A percentile compares a stretch with the other conserved stretches of the same genome.
Evolutionary conservation across 163 green algal species (phyloP).

Genomic region (Scenedesmus sp.): DNA sequence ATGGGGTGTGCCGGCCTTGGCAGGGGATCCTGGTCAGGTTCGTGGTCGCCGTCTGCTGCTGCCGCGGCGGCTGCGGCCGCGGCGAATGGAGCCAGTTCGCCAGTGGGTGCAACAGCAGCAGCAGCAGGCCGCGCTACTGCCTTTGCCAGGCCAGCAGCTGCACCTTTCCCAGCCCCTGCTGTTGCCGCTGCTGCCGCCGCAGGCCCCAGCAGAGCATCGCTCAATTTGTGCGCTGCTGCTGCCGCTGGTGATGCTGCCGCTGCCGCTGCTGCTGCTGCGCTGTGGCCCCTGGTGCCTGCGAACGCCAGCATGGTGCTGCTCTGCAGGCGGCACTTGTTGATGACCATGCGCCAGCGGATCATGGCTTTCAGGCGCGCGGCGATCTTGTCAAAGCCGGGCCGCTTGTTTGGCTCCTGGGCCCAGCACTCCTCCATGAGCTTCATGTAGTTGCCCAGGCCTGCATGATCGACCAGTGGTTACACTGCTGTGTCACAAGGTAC

Average conservation of each 20-base stretch:
- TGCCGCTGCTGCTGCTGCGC: background rate
- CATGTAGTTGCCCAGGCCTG: conserved; percentile 49
- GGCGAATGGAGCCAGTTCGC: background rate
- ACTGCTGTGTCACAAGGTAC: too few relatives aligned
- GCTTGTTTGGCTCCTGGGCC: background rate
- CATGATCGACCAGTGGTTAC: background rate
- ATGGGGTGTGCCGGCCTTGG: conserved; percentile 15
- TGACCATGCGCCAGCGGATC: conserved; percentile 40
- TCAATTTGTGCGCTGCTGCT: background rate
- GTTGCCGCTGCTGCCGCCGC: background rate
- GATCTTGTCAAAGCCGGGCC: conserved; percentile 50
- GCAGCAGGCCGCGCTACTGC: background rate
- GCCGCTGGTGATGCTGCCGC: conserved; percentile 23
- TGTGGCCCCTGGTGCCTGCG: background rate
- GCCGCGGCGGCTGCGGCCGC: conserved; percentile 8
- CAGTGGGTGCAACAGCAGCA: conserved; percentile 11
- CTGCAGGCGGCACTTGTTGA: background rate
- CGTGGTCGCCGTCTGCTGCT: background rate
- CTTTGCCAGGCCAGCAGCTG: background rate
- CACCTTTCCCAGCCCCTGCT: background rate
- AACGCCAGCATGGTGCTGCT: background rate
- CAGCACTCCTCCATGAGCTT: conserved; percentile 54
- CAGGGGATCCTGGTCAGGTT: conserved; percentile 17
- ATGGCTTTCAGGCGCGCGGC: conserved; percentile 48
- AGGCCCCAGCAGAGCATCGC: background rate